Conservation (phyloP, 140 eudicot genomes). For the Oenanthe javanica region DNA sequence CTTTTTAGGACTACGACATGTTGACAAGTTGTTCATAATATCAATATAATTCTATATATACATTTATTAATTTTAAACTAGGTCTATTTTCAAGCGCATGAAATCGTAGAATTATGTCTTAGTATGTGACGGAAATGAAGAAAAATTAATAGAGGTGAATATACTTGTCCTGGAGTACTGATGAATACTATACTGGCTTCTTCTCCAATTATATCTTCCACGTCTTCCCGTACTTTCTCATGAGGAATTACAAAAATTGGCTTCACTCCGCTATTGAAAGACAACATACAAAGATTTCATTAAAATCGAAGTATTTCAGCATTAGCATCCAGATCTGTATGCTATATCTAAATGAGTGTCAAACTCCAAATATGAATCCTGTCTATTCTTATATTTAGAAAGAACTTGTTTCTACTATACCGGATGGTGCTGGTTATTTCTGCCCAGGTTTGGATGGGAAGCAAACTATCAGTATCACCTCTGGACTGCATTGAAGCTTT, state of each 20-base stretch:
- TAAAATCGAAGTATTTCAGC: neutral
- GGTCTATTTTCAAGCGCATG: neutral
- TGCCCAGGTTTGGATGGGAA: slow-evolving; percentile 66
- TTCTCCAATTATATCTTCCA: slow-evolving; percentile 65
- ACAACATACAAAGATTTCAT: slow-evolving; percentile 15
- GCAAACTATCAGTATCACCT: slow-evolving; percentile 90
- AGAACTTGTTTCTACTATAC: slow-evolving; percentile 18
- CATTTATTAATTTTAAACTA: neutral
- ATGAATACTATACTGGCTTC: slow-evolving; percentile 78
- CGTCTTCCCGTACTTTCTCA: slow-evolving; percentile 82
- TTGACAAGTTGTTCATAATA: neutral
- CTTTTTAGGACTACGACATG: neutral
- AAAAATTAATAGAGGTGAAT: neutral
- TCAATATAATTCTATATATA: too few relatives aligned
- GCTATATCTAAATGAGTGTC: neutral
- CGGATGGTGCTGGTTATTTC: slow-evolving; percentile 62
- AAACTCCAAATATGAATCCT: neutral
- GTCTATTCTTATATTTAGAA: neutral
- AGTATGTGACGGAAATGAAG: neutral
- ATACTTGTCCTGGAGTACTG: slow-evolving; percentile 87
- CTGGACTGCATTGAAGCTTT: slow-evolving; percentile 91
- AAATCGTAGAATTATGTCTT: neutral
- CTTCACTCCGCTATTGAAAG: slow-evolving; percentile 51
- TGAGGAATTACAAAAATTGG: slow-evolving; percentile 90
- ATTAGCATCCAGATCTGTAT: neutral